phyloP scores from a whole-genome alignment of 495 filamentous ascomycete species.

The Neurospora tetraspora region DNA sequence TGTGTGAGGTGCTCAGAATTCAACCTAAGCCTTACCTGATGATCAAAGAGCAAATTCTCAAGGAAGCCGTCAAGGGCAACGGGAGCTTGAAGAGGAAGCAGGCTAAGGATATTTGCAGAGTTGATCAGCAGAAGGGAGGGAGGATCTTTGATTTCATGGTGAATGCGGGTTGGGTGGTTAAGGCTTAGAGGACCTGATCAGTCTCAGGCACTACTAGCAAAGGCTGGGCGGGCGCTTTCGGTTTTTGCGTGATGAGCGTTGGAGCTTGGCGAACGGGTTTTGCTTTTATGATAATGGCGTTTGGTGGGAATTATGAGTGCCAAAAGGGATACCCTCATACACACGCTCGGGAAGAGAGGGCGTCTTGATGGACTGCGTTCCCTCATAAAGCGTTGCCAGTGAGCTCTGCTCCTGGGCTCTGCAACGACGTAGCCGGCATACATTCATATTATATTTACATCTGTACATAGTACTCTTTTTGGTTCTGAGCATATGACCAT shows the following conservation, averaged over 20 bases:
- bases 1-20: slow-evolving; percentile 72
- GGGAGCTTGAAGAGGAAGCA: slow-evolving; percentile 86
- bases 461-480: not conserved
- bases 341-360: not conserved
- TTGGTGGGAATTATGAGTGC: not conserved
- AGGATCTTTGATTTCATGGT: slow-evolving; percentile 93
- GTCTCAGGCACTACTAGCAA: not conserved
- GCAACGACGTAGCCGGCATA: not conserved
- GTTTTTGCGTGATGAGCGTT: not conserved
- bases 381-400: not conserved
- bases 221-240: not conserved
- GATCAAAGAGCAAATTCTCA: slow-evolving; percentile 82
- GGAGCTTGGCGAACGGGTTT: not conserved
- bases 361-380: not conserved
- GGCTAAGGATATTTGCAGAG: slow-evolving; percentile 51
- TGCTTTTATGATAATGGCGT: not conserved
- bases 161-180: slow-evolving; percentile 83
- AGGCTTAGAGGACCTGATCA: slow-evolving; percentile 26
- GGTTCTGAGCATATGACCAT: not conserved
- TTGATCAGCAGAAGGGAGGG: slow-evolving; percentile 43
- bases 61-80: slow-evolving; percentile 79
- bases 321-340: not conserved
- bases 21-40: slow-evolving; percentile 90
- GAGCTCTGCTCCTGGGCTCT: not conserved
- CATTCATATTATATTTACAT: not conserved